phyloP scores from a whole-genome alignment of 2,329 filamentous ascomycete species.

The Aspergillus fijiensis region DNA sequence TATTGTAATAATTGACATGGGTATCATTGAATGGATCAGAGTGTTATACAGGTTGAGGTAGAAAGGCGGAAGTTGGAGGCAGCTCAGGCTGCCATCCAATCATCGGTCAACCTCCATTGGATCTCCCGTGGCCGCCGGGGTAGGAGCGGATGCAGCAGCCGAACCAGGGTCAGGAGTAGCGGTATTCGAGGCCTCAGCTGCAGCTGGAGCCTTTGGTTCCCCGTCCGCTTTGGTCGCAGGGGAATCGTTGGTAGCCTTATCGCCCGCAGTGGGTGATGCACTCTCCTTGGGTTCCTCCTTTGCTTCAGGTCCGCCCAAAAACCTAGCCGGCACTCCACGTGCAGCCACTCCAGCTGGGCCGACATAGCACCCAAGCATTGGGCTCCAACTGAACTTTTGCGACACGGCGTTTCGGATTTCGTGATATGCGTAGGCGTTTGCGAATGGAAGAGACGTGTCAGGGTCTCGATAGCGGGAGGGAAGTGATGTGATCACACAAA shows the following conservation, averaged over 20 bases:
- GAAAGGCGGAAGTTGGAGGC: not conserved
- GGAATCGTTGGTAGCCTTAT: slow-evolving; percentile 1
- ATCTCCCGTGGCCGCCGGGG: slow-evolving; percentile 1
- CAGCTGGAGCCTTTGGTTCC: slow-evolving; percentile 10
- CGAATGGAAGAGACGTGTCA: slow-evolving; percentile 76
- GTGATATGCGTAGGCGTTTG: slow-evolving; percentile 72
- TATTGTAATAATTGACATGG: not conserved
- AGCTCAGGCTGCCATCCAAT: slow-evolving; percentile 7
- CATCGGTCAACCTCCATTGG: slow-evolving; percentile 6
- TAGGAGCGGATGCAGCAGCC: slow-evolving; percentile 9
- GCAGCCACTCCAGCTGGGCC: slow-evolving; percentile 61
- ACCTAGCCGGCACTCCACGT: slow-evolving; percentile 78
- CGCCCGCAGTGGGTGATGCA: slow-evolving; percentile 10
- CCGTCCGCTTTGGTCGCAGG: slow-evolving; percentile 10
- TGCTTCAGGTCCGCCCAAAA: slow-evolving; percentile 43
- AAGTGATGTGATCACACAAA: slow-evolving; percentile 80
- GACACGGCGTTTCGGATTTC: slow-evolving; percentile 73
- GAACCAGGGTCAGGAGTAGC: slow-evolving; percentile 8
- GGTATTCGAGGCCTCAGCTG: not conserved
- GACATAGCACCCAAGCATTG: slow-evolving; percentile 77
- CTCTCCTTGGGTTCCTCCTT: slow-evolving; percentile 17
- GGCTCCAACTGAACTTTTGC: slow-evolving; percentile 80
- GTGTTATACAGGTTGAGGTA: not conserved
- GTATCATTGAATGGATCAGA: slow-evolving; percentile 5
- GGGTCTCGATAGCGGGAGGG: slow-evolving; percentile 83